Percentiles rank a stretch among this genome's conserved stretches.
Conservation (phyloP, 2,329 filamentous ascomycete species). For the Hymenoscyphus fructigenus region DNA sequence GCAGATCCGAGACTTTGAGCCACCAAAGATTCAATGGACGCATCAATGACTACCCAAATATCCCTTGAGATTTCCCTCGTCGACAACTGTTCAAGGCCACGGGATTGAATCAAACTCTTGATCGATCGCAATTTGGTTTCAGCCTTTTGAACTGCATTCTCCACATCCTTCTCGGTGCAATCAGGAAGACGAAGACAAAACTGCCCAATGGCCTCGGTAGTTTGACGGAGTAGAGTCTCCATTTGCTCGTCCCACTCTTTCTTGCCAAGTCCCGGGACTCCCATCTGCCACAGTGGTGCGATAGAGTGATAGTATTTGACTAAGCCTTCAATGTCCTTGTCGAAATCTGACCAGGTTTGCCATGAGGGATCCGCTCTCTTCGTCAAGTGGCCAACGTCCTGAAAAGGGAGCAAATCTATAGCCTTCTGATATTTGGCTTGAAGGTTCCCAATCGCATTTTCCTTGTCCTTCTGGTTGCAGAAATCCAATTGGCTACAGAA, state of each 20-base stretch:
- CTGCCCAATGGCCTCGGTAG: background rate
- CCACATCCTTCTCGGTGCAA: background rate
- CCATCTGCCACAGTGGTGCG: background rate
- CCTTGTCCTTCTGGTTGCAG: no score
- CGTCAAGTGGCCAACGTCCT: background rate
- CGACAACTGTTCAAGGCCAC: background rate
- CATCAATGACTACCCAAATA: no score
- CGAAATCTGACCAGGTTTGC: background rate
- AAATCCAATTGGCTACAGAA: no score
- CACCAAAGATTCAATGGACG: no score
- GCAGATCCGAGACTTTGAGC: no score
- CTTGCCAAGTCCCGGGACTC: background rate
- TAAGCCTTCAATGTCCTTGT: background rate
- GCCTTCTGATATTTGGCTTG: no score
- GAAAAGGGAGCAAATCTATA: background rate
- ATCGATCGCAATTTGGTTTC: background rate
- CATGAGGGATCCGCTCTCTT: background rate
- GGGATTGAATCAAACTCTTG: background rate
- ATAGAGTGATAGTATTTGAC: background rate
- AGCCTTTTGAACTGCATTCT: background rate
- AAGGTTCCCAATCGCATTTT: no score
- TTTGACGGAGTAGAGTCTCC: background rate
- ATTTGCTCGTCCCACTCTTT: background rate
- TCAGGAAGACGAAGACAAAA: background rate
- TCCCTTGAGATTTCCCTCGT: background rate